A percentile compares a stretch with the other conserved stretches of the same genome.
phyloP scores from a whole-genome alignment of 2,329 filamentous ascomycete genomes.

The Colletotrichum simmondsii region DNA sequence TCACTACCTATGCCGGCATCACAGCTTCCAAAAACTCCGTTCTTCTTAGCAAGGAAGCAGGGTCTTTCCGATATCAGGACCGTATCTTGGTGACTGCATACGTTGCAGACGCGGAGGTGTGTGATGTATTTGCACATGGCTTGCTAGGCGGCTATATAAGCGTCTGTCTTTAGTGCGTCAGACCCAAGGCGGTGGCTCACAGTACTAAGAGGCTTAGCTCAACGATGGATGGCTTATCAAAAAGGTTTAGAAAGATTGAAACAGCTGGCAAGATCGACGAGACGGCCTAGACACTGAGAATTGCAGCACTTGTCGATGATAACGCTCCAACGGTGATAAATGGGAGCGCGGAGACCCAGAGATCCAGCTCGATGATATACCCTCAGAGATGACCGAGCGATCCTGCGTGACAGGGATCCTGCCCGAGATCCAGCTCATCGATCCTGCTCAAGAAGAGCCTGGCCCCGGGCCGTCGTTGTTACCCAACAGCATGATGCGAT shows the following conservation, averaged over 20 bases:
- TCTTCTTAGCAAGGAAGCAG: conserved; percentile 43
- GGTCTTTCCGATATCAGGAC: conserved; percentile 50
- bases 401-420: background rate
- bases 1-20: conserved; percentile 44
- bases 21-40: conserved; percentile 49
- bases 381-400: background rate
- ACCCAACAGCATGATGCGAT: background rate
- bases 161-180: background rate
- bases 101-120: conserved; percentile 47
- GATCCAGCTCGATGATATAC: background rate
- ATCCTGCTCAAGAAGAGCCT: background rate
- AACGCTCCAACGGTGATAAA: background rate
- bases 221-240: background rate
- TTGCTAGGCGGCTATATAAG: conserved; percentile 1
- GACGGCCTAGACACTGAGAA: background rate
- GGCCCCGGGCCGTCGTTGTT: background rate
- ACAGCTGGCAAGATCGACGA: background rate
- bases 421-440: background rate
- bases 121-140: conserved; percentile 51
- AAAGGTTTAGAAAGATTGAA: background rate
- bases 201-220: background rate
- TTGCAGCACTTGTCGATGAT: background rate
- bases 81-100: conserved; percentile 47
- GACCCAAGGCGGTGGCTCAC: background rate
- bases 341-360: background rate